phyloP scores from a whole-genome alignment of 2,329 filamentous ascomycete species.

The Coniochaeta hoffmannii region DNA sequence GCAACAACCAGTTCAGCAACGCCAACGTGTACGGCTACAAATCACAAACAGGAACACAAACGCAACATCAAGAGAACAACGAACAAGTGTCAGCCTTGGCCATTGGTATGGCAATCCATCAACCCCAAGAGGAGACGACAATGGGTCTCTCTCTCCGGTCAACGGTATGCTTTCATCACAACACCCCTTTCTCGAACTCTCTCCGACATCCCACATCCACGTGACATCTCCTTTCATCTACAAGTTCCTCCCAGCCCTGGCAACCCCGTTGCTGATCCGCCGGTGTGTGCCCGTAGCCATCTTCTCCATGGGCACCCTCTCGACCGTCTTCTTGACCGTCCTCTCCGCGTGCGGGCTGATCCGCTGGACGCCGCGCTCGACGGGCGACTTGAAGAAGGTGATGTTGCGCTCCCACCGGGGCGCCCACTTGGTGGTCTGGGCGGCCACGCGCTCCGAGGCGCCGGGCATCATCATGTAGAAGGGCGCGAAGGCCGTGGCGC shows the following conservation, averaged over 20 bases:
- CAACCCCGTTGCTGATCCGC: background rate
- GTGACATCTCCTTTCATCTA: background rate
- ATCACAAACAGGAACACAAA: background rate
- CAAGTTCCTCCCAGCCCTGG: background rate
- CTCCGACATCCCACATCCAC: too few relatives aligned
- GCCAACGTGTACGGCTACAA: background rate
- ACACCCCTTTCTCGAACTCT: background rate
- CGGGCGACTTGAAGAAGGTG: slow-evolving; percentile 34
- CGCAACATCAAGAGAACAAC: background rate
- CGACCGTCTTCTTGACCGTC: slow-evolving; percentile 12
- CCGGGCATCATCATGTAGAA: slow-evolving; percentile 51
- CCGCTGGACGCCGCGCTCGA: slow-evolving; percentile 15
- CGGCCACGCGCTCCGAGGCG: slow-evolving; percentile 44
- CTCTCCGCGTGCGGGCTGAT: slow-evolving; percentile 15
- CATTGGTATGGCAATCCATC: background rate
- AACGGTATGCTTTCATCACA: slow-evolving; percentile 3
- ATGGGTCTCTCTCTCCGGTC: background rate
- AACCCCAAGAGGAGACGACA: background rate
- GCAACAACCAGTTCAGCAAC: slow-evolving; percentile 1
- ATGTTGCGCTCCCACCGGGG: slow-evolving; percentile 54
- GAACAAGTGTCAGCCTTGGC: slow-evolving; percentile 1
- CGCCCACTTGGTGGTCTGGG: slow-evolving; percentile 50
- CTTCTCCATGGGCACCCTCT: background rate
- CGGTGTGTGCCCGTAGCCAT: background rate
- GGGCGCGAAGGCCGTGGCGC: slow-evolving; percentile 45